These are phyloP conservation scores for Boletus rubescentipes DNA, from an alignment of 768 basidiomycete genomes.

Conservation along the genomic window DNA sequence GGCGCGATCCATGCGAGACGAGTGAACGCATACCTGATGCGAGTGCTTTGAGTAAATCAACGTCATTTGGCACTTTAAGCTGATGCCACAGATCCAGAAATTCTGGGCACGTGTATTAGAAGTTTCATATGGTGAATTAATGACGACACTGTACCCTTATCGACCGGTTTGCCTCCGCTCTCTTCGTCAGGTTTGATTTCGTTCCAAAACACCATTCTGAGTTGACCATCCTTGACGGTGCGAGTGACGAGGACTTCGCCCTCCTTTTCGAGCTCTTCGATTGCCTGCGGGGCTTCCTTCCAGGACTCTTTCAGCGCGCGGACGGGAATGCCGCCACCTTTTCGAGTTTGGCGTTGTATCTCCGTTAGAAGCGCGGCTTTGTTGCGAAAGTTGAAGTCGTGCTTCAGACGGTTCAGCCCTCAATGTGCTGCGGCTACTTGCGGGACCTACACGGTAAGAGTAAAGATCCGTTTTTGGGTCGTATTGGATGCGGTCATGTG, in stretches of 20 bases:
- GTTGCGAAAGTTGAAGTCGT: slow-evolving; percentile 82
- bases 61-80: slow-evolving; percentile 81
- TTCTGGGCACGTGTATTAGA: slow-evolving; percentile 46
- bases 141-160: slow-evolving; percentile 59
- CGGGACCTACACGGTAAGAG: slow-evolving; percentile 71
- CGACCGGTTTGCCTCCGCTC: slow-evolving; percentile 65
- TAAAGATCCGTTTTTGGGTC: slow-evolving; percentile 85
- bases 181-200: slow-evolving; percentile 80
- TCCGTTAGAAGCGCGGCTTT: slow-evolving; percentile 82
- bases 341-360: slow-evolving; percentile 81
- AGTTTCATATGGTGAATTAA: background rate
- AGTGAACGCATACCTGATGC: slow-evolving; percentile 53
- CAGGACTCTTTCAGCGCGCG: slow-evolving; percentile 86
- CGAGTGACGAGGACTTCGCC: slow-evolving; percentile 88
- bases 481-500: slow-evolving; percentile 75
- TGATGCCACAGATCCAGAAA: slow-evolving; percentile 87
- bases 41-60: slow-evolving; percentile 76
- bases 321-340: slow-evolving; percentile 83
- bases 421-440: background rate
- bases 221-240: slow-evolving; percentile 77
- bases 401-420: slow-evolving; percentile 43
- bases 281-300: slow-evolving; percentile 80
- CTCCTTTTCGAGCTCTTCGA: slow-evolving; percentile 88
- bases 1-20: background rate
- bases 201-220: slow-evolving; percentile 88